Base-by-base conservation (phyloP, 208 protist genomes). In the Tritrichomonas musculus region DNA sequence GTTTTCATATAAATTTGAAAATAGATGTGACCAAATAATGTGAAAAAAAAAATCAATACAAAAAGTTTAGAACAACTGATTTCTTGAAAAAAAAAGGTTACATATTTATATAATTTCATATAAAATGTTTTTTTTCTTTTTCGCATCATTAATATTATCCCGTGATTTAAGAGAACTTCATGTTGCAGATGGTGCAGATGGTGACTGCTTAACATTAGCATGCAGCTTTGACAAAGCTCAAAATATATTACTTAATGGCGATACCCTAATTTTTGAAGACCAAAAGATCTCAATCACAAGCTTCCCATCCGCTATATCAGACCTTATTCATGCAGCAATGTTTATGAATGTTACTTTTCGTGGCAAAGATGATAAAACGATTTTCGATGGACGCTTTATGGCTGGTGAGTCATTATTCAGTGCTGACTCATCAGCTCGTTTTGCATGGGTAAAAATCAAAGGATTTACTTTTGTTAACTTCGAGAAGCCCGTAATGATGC, bases 281-380 rank as follows among this genome's bases (percentile, higher is more conserved):
- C 17, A 53, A 53, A 88, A 88, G n/a, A 88, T 88, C 9, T 44
- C 44, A 60, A 57, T 88, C 39, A 88, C 77, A 57, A 88, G 77
- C 22, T 88, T 33, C 77, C 77, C 77, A 9, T 88, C 77, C 27
- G 27, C 77, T 22, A n/a, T 88, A 20, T 88, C 77, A 0, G 77
- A 88, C 30, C 47, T 88, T n/a, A 41, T 88, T 60, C 77, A 88
- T 57, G 57, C 47, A 36, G 41, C 77, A 9, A 88, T 57, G 47
- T 88, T 88, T 57, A 88, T 88, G 77, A 88, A 88, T 39, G 77
- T 88, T 22, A 88, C 77, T 20, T 88, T 88, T 39, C 33, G 53
- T 88, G 33, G 47, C 5, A 47, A 9, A 88, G 41, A 39, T 17
- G 77, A 47, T 53, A 88, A 88, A 57, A 88, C 77, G 20, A 47